Base-by-base conservation (phyloP, 2,329 filamentous ascomycete species). In the Aureobasidium sp. region DNA sequence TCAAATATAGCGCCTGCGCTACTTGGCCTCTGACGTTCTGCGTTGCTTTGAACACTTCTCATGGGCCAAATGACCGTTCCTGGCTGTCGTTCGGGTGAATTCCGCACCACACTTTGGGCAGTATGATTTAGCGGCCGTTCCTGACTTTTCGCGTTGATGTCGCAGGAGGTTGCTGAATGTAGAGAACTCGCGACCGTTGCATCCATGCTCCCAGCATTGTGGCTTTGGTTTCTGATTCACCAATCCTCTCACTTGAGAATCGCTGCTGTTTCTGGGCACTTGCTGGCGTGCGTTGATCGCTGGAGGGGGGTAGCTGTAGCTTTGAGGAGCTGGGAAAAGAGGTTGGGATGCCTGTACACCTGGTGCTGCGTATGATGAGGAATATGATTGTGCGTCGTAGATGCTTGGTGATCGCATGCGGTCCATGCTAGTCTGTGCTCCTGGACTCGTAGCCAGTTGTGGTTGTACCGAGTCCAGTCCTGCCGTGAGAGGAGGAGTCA, bases 141-240 rank as follows among this genome's bases (percentile, higher is more conserved):
- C 93, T 0, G 90, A 95, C 74, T 96, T 97, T 75, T 97, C 93
- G 47, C 93, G 85, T 75, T 97, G 92, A 73, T 97, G 93, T 65
- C 93, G 83, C 41, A 97, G 79, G 3, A 97, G 83, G 72, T 97
- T 97, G 82, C 91, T 96, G 72, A 97, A 97, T 3, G 93, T 97
- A 21, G 91, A 96, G 71, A 97, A 97, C 70, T 96, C 90, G 34
- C 92, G 86, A 25, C 93, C 93, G 69, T 97, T 96, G 79, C 93
- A 97, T 11, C 92, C 93, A 71, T 97, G 93, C 64, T 97, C 93
- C 90, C 90, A 97, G 75, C 93, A 97, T 72, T 96, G 91, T 49
- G 92, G 91, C 76, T 96, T 96, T n/a, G 91, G 91, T 41, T 73
- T 69, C 54, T 72, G 69, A 65, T 71, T 73, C 34, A 72, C 65